These are phyloP conservation scores for Agastache rugosa DNA, from an alignment of 257 asterid species.

Conservation along the genomic window DNA sequence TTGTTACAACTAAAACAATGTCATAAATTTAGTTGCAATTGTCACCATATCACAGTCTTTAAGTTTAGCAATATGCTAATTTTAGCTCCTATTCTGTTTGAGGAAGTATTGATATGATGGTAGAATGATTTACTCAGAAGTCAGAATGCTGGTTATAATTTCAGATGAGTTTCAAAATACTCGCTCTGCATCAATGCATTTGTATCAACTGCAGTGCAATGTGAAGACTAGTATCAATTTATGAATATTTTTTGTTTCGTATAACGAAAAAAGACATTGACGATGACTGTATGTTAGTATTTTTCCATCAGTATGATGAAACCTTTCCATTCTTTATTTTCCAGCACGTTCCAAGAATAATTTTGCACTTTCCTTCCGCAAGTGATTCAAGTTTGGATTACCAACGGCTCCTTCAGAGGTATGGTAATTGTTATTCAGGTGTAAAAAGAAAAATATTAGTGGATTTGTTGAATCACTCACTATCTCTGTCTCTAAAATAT, in stretches of 20 bases:
- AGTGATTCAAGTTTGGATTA: slow-evolving; percentile 64
- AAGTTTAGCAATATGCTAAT: neutral
- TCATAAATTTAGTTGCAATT: neutral
- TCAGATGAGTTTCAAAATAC: neutral
- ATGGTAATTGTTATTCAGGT: slow-evolving; percentile 19
- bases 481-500: slow-evolving; percentile 15
- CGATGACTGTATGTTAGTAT: neutral
- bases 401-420: slow-evolving; percentile 70
- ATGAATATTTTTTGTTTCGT: neutral
- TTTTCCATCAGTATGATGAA: neutral
- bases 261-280: neutral
- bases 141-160: slow-evolving; percentile 11
- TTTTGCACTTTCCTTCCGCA: slow-evolving; percentile 55
- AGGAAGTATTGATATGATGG: slow-evolving; percentile 9
- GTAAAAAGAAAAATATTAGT: neutral
- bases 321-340: slow-evolving; percentile 22
- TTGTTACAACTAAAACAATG: neutral
- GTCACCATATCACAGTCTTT: neutral
- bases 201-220: neutral
- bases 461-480: slow-evolving; percentile 7
- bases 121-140: neutral
- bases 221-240: neutral
- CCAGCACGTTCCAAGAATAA: slow-evolving; percentile 68
- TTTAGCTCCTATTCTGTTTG: slow-evolving; percentile 1
- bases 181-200: neutral